A percentile compares a stretch with the other conserved stretches of the same genome.
These are phyloP conservation scores for Fraxinus sp. DNA, from an alignment of 305 asterid genomes.

Conservation along the genomic window DNA sequence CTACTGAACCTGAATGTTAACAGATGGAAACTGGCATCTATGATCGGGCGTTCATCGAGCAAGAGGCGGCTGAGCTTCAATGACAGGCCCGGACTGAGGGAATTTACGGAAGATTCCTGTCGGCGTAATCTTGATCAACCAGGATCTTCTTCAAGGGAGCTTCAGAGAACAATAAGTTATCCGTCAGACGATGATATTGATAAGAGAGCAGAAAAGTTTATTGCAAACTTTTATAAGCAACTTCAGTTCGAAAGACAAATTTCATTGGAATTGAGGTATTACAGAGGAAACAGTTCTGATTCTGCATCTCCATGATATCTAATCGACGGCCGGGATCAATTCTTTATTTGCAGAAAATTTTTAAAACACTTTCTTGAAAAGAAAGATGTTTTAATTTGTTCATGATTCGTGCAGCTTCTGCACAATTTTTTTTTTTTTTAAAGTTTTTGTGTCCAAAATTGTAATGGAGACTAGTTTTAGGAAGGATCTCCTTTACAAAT, in stretches of 20 bases:
- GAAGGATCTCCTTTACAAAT: conserved; percentile 6
- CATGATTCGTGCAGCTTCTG: not conserved
- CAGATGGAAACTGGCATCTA: conserved; percentile 49
- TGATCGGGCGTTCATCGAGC: conserved; percentile 44
- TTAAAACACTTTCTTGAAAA: not conserved
- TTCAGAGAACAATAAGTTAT: conserved; percentile 48
- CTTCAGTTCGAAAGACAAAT: conserved; percentile 65
- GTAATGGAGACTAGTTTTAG: conserved; percentile 29
- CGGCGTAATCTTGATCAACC: conserved; percentile 18
- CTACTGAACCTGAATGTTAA: conserved; percentile 41
- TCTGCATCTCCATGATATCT: conserved; percentile 43
- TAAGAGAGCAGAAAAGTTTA: conserved; percentile 69
- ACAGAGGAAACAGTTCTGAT: conserved; percentile 51
- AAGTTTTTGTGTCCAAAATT: not conserved
- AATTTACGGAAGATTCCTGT: conserved; percentile 21
- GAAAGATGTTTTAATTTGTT: not conserved
- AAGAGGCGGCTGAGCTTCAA: conserved; percentile 52
- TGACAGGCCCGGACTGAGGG: conserved; percentile 47
- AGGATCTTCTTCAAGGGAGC: conserved; percentile 30
- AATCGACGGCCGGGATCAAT: not conserved
- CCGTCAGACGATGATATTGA: conserved; percentile 72
- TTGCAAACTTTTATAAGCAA: conserved; percentile 59
- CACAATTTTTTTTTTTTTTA: not conserved
- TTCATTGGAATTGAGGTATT: conserved; percentile 62
- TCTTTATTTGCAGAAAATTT: not conserved